Percentiles rank a stretch among this genome's conserved stretches.
Conservation (phyloP, 1,139 yeast genomes). For the Protomyces pachydermus region DNA sequence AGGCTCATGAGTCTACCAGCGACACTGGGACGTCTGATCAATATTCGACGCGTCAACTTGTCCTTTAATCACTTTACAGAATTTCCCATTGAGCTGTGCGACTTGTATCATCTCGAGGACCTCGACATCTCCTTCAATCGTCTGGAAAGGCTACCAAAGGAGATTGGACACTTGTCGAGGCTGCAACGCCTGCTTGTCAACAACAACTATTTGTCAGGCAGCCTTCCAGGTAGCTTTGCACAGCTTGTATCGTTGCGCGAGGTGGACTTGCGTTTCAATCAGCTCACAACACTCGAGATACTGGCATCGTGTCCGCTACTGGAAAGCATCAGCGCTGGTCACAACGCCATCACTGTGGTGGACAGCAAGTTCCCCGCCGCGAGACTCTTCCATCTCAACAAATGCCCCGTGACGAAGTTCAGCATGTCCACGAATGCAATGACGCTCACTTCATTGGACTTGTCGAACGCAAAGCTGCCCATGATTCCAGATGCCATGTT, state of each 20-base stretch:
- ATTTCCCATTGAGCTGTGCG: conserved; percentile 68
- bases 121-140: conserved; percentile 81
- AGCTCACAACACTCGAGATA: conserved; percentile 58
- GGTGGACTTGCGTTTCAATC: conserved; percentile 73
- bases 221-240: conserved; percentile 53
- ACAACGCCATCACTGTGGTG: conserved; percentile 70
- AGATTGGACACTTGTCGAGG: conserved; percentile 54
- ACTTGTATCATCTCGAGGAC: conserved; percentile 55
- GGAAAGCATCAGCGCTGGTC: conserved; percentile 69
- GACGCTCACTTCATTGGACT: conserved; percentile 64
- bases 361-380: conserved; percentile 57
- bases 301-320: conserved; percentile 60
- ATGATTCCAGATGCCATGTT: conserved; percentile 64
- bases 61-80: conserved; percentile 71
- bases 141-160: conserved; percentile 56
- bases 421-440: conserved; percentile 55
- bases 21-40: conserved; percentile 52
- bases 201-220: conserved; percentile 61
- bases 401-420: conserved; percentile 77
- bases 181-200: conserved; percentile 69
- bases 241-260: conserved; percentile 58
- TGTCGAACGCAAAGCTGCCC: conserved; percentile 77
- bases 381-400: conserved; percentile 53
- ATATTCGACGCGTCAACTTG: conserved; percentile 60
- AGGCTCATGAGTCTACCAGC: conserved; percentile 63